phyloP scores from a whole-genome alignment of 2,329 filamentous ascomycete genomes.

The Sarocladium brachiariae region DNA sequence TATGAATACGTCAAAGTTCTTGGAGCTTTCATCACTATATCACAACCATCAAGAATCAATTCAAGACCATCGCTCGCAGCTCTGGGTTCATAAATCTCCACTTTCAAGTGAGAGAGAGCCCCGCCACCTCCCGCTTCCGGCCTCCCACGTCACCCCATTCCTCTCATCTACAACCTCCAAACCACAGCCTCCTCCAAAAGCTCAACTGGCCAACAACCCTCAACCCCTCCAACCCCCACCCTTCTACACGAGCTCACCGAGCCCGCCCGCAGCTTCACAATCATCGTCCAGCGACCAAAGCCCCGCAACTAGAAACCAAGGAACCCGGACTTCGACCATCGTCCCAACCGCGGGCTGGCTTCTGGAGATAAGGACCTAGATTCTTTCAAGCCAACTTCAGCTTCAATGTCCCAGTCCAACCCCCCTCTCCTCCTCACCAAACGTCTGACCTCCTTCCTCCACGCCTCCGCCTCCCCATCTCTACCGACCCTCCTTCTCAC shows the following conservation, averaged over 20 bases:
- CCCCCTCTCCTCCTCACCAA: slow-evolving; percentile 59
- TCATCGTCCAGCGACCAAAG: neutral
- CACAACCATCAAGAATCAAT: too few species aligned
- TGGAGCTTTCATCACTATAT: too few species aligned
- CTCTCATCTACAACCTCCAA: neutral
- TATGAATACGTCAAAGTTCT: too few species aligned
- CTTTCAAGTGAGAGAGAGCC: neutral
- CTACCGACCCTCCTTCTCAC: slow-evolving; percentile 55
- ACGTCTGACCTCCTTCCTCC: slow-evolving; percentile 55
- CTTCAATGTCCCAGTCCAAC: slow-evolving; percentile 32
- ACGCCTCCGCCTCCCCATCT: slow-evolving; percentile 48
- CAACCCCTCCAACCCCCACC: neutral
- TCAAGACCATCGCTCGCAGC: too few species aligned
- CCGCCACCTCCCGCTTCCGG: neutral
- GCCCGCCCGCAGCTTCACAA: neutral
- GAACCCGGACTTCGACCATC: too few species aligned
- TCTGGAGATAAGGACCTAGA: too few species aligned
- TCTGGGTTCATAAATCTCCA: too few species aligned
- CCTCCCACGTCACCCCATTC: slow-evolving; percentile 9
- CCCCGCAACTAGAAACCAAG: too few species aligned
- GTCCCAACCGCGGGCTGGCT: too few species aligned
- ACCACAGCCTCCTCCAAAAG: neutral
- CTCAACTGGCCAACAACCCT: neutral
- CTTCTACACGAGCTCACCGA: neutral
- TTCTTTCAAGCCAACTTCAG: too few species aligned